Percentiles rank a stretch among this genome's conserved stretches.
phyloP scores from a whole-genome alignment of 169 alveolate species.

The Cryptosporidium bovis region DNA sequence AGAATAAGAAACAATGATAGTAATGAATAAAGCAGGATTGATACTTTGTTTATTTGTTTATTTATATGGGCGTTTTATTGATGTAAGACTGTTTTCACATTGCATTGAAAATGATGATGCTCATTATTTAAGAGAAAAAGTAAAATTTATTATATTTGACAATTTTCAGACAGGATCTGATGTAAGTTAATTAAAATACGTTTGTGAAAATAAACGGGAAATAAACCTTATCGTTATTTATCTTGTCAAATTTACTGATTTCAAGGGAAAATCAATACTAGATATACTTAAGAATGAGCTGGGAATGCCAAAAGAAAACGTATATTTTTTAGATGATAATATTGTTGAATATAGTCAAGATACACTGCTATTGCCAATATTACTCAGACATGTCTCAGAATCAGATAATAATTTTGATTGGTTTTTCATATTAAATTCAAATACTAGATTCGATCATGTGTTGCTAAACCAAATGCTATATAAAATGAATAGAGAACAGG shows the following conservation, averaged over 20 bases:
- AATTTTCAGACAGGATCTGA: slow-evolving; percentile 61
- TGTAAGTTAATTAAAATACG: slow-evolving; percentile 28
- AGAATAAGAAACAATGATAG: too few relatives aligned
- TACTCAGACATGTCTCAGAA: slow-evolving; percentile 20
- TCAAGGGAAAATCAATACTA: slow-evolving; percentile 41
- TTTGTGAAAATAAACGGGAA: neutral
- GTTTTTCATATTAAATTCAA: slow-evolving; percentile 51
- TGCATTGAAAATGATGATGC: neutral
- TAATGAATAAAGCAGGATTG: too few relatives aligned
- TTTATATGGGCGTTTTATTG: too few relatives aligned
- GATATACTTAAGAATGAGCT: slow-evolving; percentile 23
- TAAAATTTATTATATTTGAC: slow-evolving; percentile 49
- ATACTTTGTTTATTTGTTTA: too few relatives aligned
- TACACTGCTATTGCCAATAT: slow-evolving; percentile 44
- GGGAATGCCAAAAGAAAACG: slow-evolving; percentile 17
- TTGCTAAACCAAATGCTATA: slow-evolving; percentile 9
- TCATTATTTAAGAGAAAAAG: slow-evolving; percentile 17
- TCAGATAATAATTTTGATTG: slow-evolving; percentile 54
- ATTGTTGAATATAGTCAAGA: slow-evolving; percentile 22
- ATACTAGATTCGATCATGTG: slow-evolving; percentile 44
- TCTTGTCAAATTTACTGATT: neutral
- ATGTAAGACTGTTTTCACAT: too few relatives aligned
- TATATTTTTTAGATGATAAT: slow-evolving; percentile 28
- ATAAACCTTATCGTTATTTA: neutral
- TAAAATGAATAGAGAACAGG: slow-evolving; percentile 21